phyloP scores from a whole-genome alignment of 2,329 filamentous ascomycete genomes.

The Chlorencoelia australis region DNA sequence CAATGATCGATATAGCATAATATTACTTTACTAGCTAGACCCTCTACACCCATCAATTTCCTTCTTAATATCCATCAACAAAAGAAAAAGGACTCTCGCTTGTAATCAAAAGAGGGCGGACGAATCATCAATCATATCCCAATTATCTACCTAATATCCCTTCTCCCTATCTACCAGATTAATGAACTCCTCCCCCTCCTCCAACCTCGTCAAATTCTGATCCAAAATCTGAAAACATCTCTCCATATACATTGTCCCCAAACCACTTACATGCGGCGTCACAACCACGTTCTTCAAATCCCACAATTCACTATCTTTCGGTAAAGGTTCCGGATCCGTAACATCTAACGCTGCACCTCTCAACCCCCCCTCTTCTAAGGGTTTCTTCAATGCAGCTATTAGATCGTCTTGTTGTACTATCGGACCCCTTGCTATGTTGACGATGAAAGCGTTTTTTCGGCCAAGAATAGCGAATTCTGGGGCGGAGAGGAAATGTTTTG shows the following conservation, averaged over 20 bases:
- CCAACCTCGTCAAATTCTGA: constrained; percentile 43
- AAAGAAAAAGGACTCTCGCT: too few species aligned
- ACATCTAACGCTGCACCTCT: constrained; percentile 57
- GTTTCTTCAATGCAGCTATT: constrained; percentile 38
- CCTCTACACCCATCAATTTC: too few species aligned
- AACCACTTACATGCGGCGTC: constrained; percentile 54
- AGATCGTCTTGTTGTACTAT: constrained; percentile 52
- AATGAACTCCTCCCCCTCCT: constrained; percentile 43
- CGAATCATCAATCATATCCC: too few species aligned
- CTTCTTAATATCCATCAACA: too few species aligned
- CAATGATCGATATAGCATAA: too few species aligned
- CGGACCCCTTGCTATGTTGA: constrained; percentile 54
- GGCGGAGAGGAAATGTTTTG: constrained; percentile 31
- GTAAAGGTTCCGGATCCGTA: constrained; percentile 57
- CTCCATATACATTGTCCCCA: constrained; percentile 42
- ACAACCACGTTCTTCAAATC: constrained; percentile 49
- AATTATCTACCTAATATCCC: constrained; percentile 40
- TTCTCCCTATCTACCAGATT: constrained; percentile 51
- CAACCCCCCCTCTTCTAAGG: constrained; percentile 34
- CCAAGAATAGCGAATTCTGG: constrained; percentile 29
- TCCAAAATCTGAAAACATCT: constrained; percentile 48
- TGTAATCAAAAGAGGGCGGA: too few species aligned
- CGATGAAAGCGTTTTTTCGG: constrained; percentile 40
- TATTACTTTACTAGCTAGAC: too few species aligned
- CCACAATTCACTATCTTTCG: constrained; percentile 51